phyloP scores from a whole-genome alignment of 805 yeast genomes.

The Scheffersomyces stipitis region DNA sequence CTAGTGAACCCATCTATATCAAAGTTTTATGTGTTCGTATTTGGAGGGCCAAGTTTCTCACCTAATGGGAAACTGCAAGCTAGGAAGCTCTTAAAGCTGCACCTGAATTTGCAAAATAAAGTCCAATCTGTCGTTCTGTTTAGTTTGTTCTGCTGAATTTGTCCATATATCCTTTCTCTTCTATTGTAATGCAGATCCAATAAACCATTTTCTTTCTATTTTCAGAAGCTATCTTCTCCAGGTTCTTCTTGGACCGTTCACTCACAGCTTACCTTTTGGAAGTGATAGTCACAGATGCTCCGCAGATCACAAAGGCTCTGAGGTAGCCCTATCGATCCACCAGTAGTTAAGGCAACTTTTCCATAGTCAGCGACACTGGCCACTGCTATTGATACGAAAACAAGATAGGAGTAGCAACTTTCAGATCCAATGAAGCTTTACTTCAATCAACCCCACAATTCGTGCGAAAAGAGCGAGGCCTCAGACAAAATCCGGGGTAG shows the following conservation, averaged over 20 bases:
- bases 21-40: slow-evolving; percentile 65
- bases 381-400: too few relatives aligned
- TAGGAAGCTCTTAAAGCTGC: slow-evolving; percentile 83
- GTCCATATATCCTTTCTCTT: too few relatives aligned
- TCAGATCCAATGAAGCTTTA: too few relatives aligned
- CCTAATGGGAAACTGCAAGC: slow-evolving; percentile 74
- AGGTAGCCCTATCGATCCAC: slow-evolving; percentile 77
- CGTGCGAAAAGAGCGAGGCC: too few relatives aligned
- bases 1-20: slow-evolving; percentile 81
- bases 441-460: too few relatives aligned
- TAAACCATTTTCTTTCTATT: slow-evolving; percentile 29
- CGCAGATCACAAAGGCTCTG: slow-evolving; percentile 58
- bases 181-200: too few relatives aligned
- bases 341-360: slow-evolving; percentile 66
- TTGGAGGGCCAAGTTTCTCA: slow-evolving; percentile 59
- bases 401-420: too few relatives aligned
- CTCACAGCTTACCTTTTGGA: slow-evolving; percentile 66
- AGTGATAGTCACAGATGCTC: slow-evolving; percentile 63
- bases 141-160: slow-evolving; percentile 38
- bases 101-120: slow-evolving; percentile 78
- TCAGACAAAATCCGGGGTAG: too few relatives aligned
- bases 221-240: slow-evolving; percentile 36
- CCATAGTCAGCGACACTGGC: slow-evolving; percentile 53
- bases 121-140: slow-evolving; percentile 48
- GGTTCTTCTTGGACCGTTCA: slow-evolving; percentile 48